Evolutionary conservation across 164 flowering plant genomes (phyloP), one percentile per base, ranked within the genome.

Genomic region (Chimonanthus praecox): DNA sequence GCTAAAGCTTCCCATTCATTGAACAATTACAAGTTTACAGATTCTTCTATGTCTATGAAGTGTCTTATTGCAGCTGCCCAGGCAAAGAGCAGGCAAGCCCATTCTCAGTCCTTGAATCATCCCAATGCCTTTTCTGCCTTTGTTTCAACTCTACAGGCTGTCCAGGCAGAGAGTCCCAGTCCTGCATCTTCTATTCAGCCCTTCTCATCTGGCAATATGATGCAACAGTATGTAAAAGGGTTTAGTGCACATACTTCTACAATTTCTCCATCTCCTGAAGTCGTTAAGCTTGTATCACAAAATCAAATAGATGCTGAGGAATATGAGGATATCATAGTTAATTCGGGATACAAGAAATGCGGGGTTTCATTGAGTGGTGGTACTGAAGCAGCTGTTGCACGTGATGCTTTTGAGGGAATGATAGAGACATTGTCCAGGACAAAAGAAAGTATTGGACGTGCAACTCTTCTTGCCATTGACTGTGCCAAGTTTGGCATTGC

Each of bases 361-460:
- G 91, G 84, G 70, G 89, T 84, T 20, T 87, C 97, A 33, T 81
- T 91, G 67, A 95, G 96, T 85, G 99, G 94, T 79, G 94, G 90
- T 74, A 93, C 98, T 68, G 99, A 95, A 81, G 99, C 94, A 70
- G 91, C 96, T 82, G 94, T 95, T 81, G 92, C 98, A 71, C 97
- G 99, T 73, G 99, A 93, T 90, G 97, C 99, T 74, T 95, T 95
- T 84, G 99, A 95, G 81, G 99, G 99, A 74, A 95, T 95, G 99
- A 88, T 95, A 72, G 99, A 95, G 83, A 95, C 99, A 48, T 84
- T 95, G 69, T 93, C 99, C 47, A 88, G 99, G 82, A 93, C 99
- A 51, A 95, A 93, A 78, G 99, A 95, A 77, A 95, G 99, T 81
- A 95, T 95, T 75, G 98, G 96, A 7, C 99, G 99, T 78, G 99